Base-by-base conservation (phyloP, 1,284 basidiomycete species). In the Apiotrichum montevideense region DNA sequence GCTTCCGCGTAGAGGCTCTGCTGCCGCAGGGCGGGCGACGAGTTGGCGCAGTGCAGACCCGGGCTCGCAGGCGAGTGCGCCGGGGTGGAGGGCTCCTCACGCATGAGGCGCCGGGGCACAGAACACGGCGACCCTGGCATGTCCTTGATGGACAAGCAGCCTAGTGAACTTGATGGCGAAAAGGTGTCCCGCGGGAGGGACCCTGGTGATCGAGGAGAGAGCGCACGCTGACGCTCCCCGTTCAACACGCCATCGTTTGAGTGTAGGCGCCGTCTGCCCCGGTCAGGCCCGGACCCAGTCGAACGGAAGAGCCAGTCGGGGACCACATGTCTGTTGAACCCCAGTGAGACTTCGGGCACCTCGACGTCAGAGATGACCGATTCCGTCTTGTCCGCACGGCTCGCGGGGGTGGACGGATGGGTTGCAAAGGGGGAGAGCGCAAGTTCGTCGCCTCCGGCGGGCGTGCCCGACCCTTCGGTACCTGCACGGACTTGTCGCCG, bases 271-370 rank as follows among this genome's bases (percentile, higher is more conserved):
- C 59, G 39, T 56, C 55, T 7, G 65, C 64, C 41, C 63, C 66
- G 29, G 62, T 63, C 29, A 35, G 29, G 34, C 44, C 42, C 14
- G 35, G 53, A 52, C 3, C 63, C 50, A 14, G 62, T 63, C 1
- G 63, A 66, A 10, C 56, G 58, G 54, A 93, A 79, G 73, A 98
- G 81, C 88, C 92, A 97, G 63, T 94, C 86, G 1, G 95, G 96
- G 46, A 98, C 85, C 58, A 98, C 96, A 75, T 98, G 95, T 4
- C 90, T 83, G 72, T 98, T 98, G 63, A 86, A 85, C 68, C 95
- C 91, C 44, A 98, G 81, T 14, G 86, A 86, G 21, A 98, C 95
- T 73, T 98, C 77, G 2, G 91, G 90, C 63, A 92, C 79, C 73
- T 93, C 84, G 2, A 80, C 78, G 39, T 58, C 52, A 13, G 55